Conservation (phyloP, 139 green algal genomes). For the Tetratostichococcus sp. region DNA sequence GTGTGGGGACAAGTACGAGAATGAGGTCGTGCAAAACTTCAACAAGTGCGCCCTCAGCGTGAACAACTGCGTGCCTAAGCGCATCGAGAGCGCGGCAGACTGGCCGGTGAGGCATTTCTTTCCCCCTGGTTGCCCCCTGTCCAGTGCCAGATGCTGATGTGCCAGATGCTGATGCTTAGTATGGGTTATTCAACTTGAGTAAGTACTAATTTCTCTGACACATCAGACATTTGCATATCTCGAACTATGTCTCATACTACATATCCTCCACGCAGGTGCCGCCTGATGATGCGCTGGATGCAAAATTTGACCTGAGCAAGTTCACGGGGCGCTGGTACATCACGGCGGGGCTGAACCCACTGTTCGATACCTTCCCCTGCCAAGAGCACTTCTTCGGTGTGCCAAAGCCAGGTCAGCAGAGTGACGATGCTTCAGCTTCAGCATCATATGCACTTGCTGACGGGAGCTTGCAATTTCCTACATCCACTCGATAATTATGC, state of each 20-base stretch:
- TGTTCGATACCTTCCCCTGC: conserved; percentile 88
- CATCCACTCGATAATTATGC: too few relatives aligned
- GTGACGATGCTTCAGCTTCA: neutral
- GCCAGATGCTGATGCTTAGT: too few relatives aligned
- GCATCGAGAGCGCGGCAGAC: conserved; percentile 35
- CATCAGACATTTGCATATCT: too few relatives aligned
- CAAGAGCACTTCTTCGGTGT: conserved; percentile 53
- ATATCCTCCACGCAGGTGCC: too few relatives aligned
- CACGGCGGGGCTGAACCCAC: conserved; percentile 73
- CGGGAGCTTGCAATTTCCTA: too few relatives aligned
- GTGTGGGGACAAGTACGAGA: conserved; percentile 77
- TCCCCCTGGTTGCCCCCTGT: too few relatives aligned
- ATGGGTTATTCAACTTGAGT: too few relatives aligned
- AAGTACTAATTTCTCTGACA: too few relatives aligned
- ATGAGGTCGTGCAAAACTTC: conserved; percentile 71
- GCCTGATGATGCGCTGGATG: conserved; percentile 35
- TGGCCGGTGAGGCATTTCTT: conserved; percentile 10
- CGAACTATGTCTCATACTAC: too few relatives aligned
- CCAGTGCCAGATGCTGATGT: too few relatives aligned
- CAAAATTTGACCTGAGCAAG: conserved; percentile 55
- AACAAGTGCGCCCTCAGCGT: conserved; percentile 80
- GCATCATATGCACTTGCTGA: too few relatives aligned
- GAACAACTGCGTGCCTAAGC: conserved; percentile 82
- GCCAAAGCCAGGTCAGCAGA: conserved; percentile 2
- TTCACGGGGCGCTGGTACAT: conserved; percentile 87